Evolutionary conservation across 768 basidiomycete genomes (phyloP).

Genomic region (Infundibulicybe gibba): DNA sequence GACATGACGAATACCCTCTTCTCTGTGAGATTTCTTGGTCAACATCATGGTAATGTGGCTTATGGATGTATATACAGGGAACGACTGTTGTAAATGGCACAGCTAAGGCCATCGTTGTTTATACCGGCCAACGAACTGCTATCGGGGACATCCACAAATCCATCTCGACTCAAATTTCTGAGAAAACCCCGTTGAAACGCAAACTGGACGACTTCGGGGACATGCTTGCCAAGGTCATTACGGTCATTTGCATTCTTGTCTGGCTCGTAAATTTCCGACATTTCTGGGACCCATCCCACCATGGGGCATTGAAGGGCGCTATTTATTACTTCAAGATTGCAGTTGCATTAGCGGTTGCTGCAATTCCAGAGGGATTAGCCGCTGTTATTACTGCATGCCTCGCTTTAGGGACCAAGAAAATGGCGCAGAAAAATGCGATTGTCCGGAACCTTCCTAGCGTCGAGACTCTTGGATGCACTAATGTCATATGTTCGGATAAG

Average conservation of each 20-base stretch:
- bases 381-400: conserved; percentile 97
- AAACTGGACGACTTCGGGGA: conserved; percentile 99
- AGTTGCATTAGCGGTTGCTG: conserved; percentile 97
- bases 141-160: conserved; percentile 98
- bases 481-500: conserved; percentile 99
- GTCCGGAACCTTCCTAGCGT: conserved; percentile 95
- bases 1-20: conserved; percentile 98
- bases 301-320: conserved; percentile 87
- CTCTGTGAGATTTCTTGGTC: conserved; percentile 48
- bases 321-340: conserved; percentile 99
- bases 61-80: conserved; percentile 45
- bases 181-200: conserved; percentile 96
- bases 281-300: conserved; percentile 94
- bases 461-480: conserved; percentile 96
- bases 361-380: conserved; percentile 97
- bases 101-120: conserved; percentile 83
- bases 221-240: conserved; percentile 95
- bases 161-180: conserved; percentile 87
- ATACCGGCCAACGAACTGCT: conserved; percentile 83
- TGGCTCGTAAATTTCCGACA: conserved; percentile 97
- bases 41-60: no score
- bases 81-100: conserved; percentile 95
- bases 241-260: conserved; percentile 94
- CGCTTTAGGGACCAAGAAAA: conserved; percentile 96
- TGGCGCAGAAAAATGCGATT: conserved; percentile 99